Evolutionary conservation across 805 yeast genomes (phyloP).

Genomic region (Tanozyma kutaoensis): DNA sequence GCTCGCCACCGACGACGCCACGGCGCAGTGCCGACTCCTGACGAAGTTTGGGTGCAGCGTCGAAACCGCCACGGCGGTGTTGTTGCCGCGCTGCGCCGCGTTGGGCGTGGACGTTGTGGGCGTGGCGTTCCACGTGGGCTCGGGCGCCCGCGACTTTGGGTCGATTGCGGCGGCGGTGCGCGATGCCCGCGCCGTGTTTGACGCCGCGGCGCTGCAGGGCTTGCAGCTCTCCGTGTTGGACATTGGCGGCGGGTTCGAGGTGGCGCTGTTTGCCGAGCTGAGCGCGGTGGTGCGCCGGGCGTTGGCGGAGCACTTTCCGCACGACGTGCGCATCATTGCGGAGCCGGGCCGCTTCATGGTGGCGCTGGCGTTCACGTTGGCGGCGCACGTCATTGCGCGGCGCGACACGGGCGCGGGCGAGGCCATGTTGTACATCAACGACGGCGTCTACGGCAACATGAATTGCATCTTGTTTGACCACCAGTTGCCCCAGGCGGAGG

Average conservation of each 20-base stretch:
- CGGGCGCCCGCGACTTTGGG: constrained; percentile 70
- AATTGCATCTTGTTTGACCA: constrained; percentile 91
- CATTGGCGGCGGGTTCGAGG: constrained; percentile 88
- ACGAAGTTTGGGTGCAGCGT: constrained; percentile 81
- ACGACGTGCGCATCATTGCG: constrained; percentile 46
- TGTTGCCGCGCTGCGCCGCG: constrained; percentile 49
- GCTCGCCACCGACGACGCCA: constrained; percentile 79
- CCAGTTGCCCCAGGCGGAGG: constrained; percentile 61
- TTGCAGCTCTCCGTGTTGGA: constrained; percentile 48
- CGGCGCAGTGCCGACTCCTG: constrained; percentile 75
- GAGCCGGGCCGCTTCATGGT: constrained; percentile 93
- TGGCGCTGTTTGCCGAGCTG: constrained; percentile 44
- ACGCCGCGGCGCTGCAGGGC: constrained; percentile 33
- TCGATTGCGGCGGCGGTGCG: constrained; percentile 58
- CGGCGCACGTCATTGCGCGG: constrained; percentile 75
- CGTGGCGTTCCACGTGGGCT: constrained; percentile 91
- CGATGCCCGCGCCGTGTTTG: constrained; percentile 61
- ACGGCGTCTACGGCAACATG: constrained; percentile 92
- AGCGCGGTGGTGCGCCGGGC: constrained; percentile 43
- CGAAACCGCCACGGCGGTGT: constrained; percentile 30
- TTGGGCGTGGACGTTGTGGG: constrained; percentile 61
- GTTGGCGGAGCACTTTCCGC: constrained; percentile 49
- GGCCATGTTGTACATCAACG: constrained; percentile 79
- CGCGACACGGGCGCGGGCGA: constrained; percentile 28
- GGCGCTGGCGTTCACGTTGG: constrained; percentile 75